These are phyloP conservation scores for Nidula microcarpa DNA, from an alignment of 768 basidiomycete species.

Conservation along the genomic window DNA sequence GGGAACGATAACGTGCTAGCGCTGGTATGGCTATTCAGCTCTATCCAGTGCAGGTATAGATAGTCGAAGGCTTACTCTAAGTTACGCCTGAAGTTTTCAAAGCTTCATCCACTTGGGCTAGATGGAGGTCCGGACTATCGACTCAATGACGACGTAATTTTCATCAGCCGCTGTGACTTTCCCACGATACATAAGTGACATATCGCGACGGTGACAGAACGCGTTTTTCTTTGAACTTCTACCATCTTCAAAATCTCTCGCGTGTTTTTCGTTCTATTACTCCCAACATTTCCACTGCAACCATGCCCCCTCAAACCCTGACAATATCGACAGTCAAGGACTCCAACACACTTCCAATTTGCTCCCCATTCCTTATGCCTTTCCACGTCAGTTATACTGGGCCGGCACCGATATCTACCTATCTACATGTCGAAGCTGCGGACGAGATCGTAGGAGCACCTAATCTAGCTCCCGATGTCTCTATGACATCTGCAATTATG, in stretches of 20 bases:
- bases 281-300: background rate
- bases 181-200: background rate
- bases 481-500: background rate
- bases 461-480: background rate
- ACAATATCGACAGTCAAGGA: background rate
- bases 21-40: too few species aligned
- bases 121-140: too few species aligned
- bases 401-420: slow-evolving; percentile 69
- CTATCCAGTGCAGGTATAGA: too few species aligned
- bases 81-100: too few species aligned
- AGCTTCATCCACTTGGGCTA: too few species aligned
- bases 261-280: background rate
- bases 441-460: background rate
- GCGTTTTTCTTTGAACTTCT: background rate
- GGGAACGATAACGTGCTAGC: too few species aligned
- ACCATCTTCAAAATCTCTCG: background rate
- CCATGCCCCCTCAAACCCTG: background rate
- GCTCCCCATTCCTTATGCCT: slow-evolving; percentile 75
- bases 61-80: too few species aligned
- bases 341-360: slow-evolving; percentile 23
- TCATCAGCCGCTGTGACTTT: too few species aligned
- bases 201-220: background rate
- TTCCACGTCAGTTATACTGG: slow-evolving; percentile 75
- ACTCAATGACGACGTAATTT: too few species aligned
- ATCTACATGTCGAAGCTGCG: slow-evolving; percentile 40